Evolutionary conservation across 2,329 filamentous ascomycete species (phyloP).

Genomic region (Rhinocladiella mackenziei): DNA sequence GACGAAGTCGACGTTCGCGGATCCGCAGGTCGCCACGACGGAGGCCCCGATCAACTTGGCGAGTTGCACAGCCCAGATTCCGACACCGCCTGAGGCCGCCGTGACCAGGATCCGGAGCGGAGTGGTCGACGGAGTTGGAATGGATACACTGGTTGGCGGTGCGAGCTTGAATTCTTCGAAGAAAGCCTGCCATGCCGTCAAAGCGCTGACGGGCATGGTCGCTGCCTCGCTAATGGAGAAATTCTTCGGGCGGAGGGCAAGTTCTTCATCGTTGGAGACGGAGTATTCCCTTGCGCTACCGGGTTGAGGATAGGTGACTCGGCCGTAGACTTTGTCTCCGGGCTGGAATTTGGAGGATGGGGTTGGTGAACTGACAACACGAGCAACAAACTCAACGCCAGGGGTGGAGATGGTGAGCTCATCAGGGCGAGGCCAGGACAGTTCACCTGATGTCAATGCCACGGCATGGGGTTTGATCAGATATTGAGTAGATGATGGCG

Average conservation of each 20-base stretch:
- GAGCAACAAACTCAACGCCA: conserved; percentile 43
- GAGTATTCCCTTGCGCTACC: conserved; percentile 40
- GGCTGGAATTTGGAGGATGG: conserved; percentile 36
- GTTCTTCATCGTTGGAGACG: conserved; percentile 35
- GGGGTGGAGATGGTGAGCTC: conserved; percentile 35
- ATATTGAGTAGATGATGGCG: conserved; percentile 33
- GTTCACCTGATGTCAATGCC: conserved; percentile 42
- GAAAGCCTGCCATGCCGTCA: conserved; percentile 45
- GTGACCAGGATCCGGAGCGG: conserved; percentile 41
- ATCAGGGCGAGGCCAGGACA: conserved; percentile 39
- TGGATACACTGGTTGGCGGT: conserved; percentile 8
- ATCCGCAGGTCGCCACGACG: conserved; percentile 41
- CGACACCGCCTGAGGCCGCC: conserved; percentile 45
- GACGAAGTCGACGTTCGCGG: conserved; percentile 40
- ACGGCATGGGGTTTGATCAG: conserved; percentile 41
- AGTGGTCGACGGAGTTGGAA: background rate
- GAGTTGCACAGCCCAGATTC: conserved; percentile 44
- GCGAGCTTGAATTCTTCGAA: conserved; percentile 39
- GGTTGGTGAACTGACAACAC: conserved; percentile 36
- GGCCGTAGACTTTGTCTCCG: conserved; percentile 40
- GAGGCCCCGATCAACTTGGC: conserved; percentile 37
- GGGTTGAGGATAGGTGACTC: conserved; percentile 35
- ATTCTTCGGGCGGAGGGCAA: conserved; percentile 36
- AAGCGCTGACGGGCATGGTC: conserved; percentile 39
- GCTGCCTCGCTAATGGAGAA: conserved; percentile 39